phyloP scores from a whole-genome alignment of 805 yeast species.

The Candida nonsorbophila region DNA sequence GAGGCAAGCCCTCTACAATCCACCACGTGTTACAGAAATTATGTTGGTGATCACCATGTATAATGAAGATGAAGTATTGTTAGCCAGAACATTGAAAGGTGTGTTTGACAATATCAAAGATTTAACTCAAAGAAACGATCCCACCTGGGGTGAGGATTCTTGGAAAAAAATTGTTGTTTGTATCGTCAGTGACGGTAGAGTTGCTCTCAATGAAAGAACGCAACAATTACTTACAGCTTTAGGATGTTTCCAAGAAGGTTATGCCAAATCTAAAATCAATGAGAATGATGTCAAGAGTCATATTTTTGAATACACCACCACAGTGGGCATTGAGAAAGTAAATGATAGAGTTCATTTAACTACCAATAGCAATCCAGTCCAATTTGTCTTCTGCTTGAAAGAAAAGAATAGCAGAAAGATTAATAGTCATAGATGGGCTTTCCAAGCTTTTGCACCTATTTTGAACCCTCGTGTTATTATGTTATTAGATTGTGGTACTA shows the following conservation, averaged over 20 bases:
- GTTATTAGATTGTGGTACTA: slow-evolving; percentile 90
- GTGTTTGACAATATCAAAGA: slow-evolving; percentile 82
- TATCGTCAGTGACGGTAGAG: slow-evolving; percentile 88
- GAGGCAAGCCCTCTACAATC: slow-evolving; percentile 73
- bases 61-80: slow-evolving; percentile 77
- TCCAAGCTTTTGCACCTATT: slow-evolving; percentile 84
- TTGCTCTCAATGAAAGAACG: slow-evolving; percentile 73
- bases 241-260: slow-evolving; percentile 93
- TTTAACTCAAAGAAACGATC: slow-evolving; percentile 57
- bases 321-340: slow-evolving; percentile 75
- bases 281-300: slow-evolving; percentile 79
- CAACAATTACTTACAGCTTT: slow-evolving; percentile 76
- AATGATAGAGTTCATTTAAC: slow-evolving; percentile 63
- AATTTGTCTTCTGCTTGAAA: slow-evolving; percentile 82
- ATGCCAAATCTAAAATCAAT: slow-evolving; percentile 87
- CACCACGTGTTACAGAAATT: slow-evolving; percentile 79
- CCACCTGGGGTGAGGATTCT: slow-evolving; percentile 89
- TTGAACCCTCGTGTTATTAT: slow-evolving; percentile 80
- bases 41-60: slow-evolving; percentile 85
- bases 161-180: slow-evolving; percentile 94
- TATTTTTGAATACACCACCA: slow-evolving; percentile 88
- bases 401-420: slow-evolving; percentile 87
- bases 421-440: slow-evolving; percentile 95
- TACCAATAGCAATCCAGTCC: slow-evolving; percentile 73
- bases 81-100: slow-evolving; percentile 86